These are phyloP conservation scores for Beta vulgaris DNA, from an alignment of 148 eudicot genomes.

Conservation along the genomic window DNA sequence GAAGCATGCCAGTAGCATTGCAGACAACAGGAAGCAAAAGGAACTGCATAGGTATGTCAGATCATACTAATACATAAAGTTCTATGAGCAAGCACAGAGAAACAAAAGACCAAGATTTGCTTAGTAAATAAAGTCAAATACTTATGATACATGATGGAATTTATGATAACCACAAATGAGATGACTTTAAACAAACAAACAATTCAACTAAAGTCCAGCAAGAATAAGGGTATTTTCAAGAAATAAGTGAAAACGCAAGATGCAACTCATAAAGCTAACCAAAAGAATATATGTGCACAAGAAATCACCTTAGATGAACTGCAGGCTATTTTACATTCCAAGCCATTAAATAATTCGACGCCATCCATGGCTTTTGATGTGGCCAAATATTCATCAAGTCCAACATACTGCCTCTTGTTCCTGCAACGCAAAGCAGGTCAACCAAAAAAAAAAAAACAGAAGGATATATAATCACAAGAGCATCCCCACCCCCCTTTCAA, in stretches of 20 bases:
- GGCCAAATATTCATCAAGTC: constrained; percentile 61
- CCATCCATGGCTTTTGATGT: constrained; percentile 60
- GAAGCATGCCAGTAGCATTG: background rate
- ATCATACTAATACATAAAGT: background rate
- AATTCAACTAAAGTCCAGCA: background rate
- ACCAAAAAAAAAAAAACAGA: constrained; percentile 2
- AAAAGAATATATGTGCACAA: background rate
- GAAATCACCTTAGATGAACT: constrained; percentile 72
- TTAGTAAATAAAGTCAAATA: background rate
- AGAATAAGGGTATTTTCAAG: background rate
- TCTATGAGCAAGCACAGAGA: background rate
- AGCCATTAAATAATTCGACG: constrained; percentile 56
- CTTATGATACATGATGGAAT: background rate
- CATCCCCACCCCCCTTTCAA: background rate
- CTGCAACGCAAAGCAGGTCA: constrained; percentile 40
- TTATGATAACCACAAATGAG: no score
- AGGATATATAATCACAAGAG: background rate
- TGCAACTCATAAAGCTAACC: background rate
- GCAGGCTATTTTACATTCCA: constrained; percentile 91
- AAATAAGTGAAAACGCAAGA: background rate
- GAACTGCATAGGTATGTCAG: background rate
- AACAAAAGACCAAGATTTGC: background rate
- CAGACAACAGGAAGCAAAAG: background rate
- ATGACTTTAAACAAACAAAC: no score
- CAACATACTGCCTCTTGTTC: constrained; percentile 59